These are phyloP conservation scores for Sordariomycetes sp. DNA, from an alignment of 2,329 filamentous ascomycete species.

Conservation along the genomic window DNA sequence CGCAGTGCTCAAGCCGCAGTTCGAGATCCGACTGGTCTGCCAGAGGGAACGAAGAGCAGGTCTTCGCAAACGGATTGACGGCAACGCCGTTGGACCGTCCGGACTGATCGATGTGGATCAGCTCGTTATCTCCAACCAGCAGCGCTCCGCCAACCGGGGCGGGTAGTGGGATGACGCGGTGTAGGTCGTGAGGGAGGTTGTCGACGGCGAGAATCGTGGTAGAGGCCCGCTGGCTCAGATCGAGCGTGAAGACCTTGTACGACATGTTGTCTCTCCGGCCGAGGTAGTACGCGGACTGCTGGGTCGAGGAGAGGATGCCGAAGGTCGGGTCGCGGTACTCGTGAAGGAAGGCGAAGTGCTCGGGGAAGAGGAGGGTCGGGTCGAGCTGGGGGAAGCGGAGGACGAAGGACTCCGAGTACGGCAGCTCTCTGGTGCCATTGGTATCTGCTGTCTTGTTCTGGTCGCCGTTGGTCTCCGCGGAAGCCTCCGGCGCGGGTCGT, in stretches of 20 bases:
- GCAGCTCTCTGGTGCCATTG: conserved; percentile 37
- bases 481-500: conserved; percentile 31
- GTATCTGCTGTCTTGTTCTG: conserved; percentile 13
- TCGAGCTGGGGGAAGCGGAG: conserved; percentile 82
- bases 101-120: conserved; percentile 92
- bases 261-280: conserved; percentile 75
- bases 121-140: conserved; percentile 74
- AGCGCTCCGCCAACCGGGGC: conserved; percentile 80
- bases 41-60: conserved; percentile 71
- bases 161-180: conserved; percentile 68
- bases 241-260: conserved; percentile 91
- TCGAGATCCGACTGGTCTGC: conserved; percentile 73
- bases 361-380: conserved; percentile 71
- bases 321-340: conserved; percentile 98
- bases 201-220: conserved; percentile 83
- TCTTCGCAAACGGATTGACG: conserved; percentile 80
- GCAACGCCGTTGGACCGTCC: conserved; percentile 87
- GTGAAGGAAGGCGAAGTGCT: conserved; percentile 86
- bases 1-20: conserved; percentile 69
- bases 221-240: conserved; percentile 84
- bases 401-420: conserved; percentile 86
- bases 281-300: conserved; percentile 60
- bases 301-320: conserved; percentile 74
- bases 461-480: conserved; percentile 19
- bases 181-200: conserved; percentile 77